Percentiles rank a stretch among this genome's conserved stretches.
phyloP scores from a whole-genome alignment of 257 asterid species.

The Solanum pennellii region DNA sequence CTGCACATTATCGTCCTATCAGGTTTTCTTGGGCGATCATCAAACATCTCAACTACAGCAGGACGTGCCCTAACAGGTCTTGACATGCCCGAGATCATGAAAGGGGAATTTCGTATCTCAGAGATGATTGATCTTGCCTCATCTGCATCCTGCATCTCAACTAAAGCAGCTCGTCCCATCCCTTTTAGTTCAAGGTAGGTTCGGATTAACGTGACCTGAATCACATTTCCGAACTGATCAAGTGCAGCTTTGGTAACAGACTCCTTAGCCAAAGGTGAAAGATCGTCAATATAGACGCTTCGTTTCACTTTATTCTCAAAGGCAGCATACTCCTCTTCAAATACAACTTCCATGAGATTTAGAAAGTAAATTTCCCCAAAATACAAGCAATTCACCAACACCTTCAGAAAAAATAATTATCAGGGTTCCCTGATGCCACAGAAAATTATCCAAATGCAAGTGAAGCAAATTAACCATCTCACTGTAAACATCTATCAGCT shows the following conservation, averaged over 20 bases:
- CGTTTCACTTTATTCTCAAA: background rate
- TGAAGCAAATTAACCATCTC: background rate
- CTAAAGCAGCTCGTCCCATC: background rate
- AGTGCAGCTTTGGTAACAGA: background rate
- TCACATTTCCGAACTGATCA: background rate
- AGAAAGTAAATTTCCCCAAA: background rate
- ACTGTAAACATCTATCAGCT: background rate
- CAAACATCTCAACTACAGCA: background rate
- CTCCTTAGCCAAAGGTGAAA: background rate
- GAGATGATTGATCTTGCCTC: background rate
- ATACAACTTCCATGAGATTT: background rate
- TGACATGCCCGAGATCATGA: conserved; percentile 2
- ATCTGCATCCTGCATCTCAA: background rate
- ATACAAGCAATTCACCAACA: background rate
- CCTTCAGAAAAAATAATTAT: background rate
- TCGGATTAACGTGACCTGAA: background rate
- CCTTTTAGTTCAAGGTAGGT: background rate
- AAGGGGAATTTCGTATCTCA: background rate
- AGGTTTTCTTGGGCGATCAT: background rate
- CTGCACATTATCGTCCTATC: background rate
- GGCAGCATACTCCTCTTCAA: background rate
- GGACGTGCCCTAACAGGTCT: conserved; percentile 1
- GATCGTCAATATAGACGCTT: background rate
- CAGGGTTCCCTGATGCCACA: background rate
- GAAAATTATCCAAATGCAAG: background rate